phyloP scores from a whole-genome alignment of 441 rosid genomes.

The Corymbia citriodora region DNA sequence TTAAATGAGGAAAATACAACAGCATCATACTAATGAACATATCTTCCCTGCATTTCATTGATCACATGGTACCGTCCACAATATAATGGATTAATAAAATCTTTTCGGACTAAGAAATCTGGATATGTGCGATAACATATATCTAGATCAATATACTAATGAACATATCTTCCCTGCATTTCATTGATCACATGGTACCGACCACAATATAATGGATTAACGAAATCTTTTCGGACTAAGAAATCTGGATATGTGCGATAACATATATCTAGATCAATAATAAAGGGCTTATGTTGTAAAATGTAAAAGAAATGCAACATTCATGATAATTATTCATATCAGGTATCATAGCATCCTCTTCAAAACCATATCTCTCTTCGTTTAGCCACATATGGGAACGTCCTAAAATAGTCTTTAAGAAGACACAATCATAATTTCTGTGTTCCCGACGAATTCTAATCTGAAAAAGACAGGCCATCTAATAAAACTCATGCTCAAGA shows the following conservation, averaged over 20 bases:
- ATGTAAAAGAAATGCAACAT: neutral
- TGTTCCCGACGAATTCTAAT: neutral
- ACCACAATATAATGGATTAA: neutral
- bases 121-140: neutral
- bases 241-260: neutral
- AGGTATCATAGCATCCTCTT: neutral
- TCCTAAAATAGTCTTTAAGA: neutral
- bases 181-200: neutral
- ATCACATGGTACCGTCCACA: neutral
- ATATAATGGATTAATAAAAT: neutral
- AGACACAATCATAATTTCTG: neutral
- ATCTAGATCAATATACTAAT: neutral
- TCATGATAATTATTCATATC: neutral
- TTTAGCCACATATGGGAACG: neutral
- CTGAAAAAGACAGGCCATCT: neutral
- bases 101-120: neutral
- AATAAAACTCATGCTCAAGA: neutral
- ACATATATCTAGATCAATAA: neutral
- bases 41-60: neutral
- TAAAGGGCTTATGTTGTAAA: neutral
- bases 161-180: neutral
- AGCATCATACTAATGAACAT: neutral
- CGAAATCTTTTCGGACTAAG: neutral
- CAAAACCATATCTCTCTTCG: neutral
- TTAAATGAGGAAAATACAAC: neutral